Conservation (phyloP, 371 early-diverging fungal genomes). For the Encephalitozoon romaleae region DNA sequence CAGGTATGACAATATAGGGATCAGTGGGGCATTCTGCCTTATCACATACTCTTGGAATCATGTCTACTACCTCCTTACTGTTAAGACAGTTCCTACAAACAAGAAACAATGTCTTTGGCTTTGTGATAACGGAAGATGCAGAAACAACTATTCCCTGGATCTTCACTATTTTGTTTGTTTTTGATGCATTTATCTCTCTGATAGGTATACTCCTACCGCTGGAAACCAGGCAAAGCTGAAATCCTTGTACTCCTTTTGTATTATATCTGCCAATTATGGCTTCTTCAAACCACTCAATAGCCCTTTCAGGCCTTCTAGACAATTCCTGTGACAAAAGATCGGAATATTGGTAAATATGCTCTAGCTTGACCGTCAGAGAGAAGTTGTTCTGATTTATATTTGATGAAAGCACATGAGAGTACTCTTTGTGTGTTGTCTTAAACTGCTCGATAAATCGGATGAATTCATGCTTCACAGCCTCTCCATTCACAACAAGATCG, state of each 20-base stretch:
- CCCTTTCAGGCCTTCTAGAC: conserved; percentile 22
- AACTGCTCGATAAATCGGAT: conserved; percentile 38
- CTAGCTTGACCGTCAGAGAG: conserved; percentile 35
- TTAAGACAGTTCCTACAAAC: conserved; percentile 59
- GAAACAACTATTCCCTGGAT: conserved; percentile 91
- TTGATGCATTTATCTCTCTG: conserved; percentile 65
- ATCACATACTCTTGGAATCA: conserved; percentile 59
- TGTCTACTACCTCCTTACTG: conserved; percentile 65
- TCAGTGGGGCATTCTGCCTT: conserved; percentile 65
- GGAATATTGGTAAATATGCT: conserved; percentile 37
- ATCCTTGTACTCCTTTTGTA: not conserved
- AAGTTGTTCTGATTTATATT: conserved; percentile 31
- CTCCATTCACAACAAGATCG: conserved; percentile 33
- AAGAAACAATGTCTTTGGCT: conserved; percentile 54
- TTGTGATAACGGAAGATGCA: conserved; percentile 66
- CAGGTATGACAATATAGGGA: conserved; percentile 83
- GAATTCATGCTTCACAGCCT: conserved; percentile 26
- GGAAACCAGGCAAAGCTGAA: conserved; percentile 42
- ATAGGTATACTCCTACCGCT: conserved; percentile 33
- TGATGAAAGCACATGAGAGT: conserved; percentile 17
- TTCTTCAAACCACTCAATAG: conserved; percentile 36
- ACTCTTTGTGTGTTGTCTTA: conserved; percentile 32
- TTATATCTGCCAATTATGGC: not conserved
- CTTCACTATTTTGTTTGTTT: conserved; percentile 81
- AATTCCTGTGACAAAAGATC: conserved; percentile 14